Conservation (phyloP, 345 rosid species). For the Melastoma malabathricum region DNA sequence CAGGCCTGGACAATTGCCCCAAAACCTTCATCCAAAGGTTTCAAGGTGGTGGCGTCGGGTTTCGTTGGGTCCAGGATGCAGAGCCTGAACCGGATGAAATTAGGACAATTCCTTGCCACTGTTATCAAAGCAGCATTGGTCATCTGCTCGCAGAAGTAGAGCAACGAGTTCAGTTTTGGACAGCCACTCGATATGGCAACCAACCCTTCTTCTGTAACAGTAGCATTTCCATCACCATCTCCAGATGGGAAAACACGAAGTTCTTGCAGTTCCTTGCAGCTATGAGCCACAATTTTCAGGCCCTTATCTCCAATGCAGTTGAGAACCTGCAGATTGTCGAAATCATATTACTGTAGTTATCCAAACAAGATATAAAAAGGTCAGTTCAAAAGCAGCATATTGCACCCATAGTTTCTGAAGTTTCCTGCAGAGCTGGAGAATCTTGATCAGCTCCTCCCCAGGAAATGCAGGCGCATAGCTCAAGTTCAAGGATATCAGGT, state of each 20-base stretch:
- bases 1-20: slow-evolving; percentile 82
- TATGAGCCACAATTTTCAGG: slow-evolving; percentile 55
- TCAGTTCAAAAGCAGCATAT: slow-evolving; percentile 3
- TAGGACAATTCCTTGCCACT: slow-evolving; percentile 70
- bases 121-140: slow-evolving; percentile 86
- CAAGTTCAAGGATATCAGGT: slow-evolving; percentile 57
- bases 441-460: slow-evolving; percentile 44
- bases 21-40: slow-evolving; percentile 87
- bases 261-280: slow-evolving; percentile 79
- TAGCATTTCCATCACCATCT: slow-evolving; percentile 35
- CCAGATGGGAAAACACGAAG: slow-evolving; percentile 87
- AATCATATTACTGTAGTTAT: slow-evolving; percentile 2
- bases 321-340: slow-evolving; percentile 44
- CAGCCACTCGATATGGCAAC: slow-evolving; percentile 83
- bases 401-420: slow-evolving; percentile 84
- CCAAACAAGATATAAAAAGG: not conserved
- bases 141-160: slow-evolving; percentile 95
- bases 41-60: slow-evolving; percentile 56
- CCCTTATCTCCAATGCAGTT: slow-evolving; percentile 91
- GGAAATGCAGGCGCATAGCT: slow-evolving; percentile 76
- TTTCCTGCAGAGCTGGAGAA: slow-evolving; percentile 49
- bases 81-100: slow-evolving; percentile 72
- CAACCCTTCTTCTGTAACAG: slow-evolving; percentile 80
- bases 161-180: slow-evolving; percentile 64
- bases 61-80: slow-evolving; percentile 64